Percentiles rank a stretch among this genome's conserved stretches.
Conservation (phyloP, 1,139 yeast genomes). For the Entelexis paramagnoliae region DNA sequence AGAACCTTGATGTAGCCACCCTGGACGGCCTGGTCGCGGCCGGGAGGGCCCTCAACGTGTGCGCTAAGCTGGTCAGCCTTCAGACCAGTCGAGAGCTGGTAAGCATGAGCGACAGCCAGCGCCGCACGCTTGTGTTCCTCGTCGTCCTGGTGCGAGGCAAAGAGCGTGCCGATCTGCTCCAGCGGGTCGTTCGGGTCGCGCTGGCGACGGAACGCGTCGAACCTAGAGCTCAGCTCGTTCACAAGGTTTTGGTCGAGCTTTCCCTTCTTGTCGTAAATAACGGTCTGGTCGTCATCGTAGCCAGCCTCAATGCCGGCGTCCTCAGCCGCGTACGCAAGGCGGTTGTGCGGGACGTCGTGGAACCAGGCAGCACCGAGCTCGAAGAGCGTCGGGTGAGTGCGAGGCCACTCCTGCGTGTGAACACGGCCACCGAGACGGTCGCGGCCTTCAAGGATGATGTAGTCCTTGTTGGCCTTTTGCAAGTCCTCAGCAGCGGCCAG, state of each 20-base stretch:
- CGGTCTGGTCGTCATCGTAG: slow-evolving; percentile 41
- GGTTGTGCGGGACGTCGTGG: slow-evolving; percentile 66
- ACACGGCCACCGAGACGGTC: slow-evolving; percentile 48
- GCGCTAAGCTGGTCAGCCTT: slow-evolving; percentile 31
- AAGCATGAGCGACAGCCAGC: slow-evolving; percentile 12
- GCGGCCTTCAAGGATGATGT: slow-evolving; percentile 44
- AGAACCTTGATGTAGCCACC: slow-evolving; percentile 49
- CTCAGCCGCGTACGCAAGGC: slow-evolving; percentile 33
- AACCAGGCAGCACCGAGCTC: slow-evolving; percentile 89
- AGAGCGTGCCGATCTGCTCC: slow-evolving; percentile 41
- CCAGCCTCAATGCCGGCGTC: slow-evolving; percentile 26
- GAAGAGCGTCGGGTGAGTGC: slow-evolving; percentile 21
- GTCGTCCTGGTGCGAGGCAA: slow-evolving; percentile 23
- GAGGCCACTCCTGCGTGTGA: slow-evolving; percentile 25
- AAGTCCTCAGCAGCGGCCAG: slow-evolving; percentile 63
- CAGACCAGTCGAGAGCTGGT: slow-evolving; percentile 16
- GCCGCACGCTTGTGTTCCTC: slow-evolving; percentile 15
- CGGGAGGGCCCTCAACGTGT: slow-evolving; percentile 36
- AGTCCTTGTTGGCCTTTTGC: slow-evolving; percentile 23
- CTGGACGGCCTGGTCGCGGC: slow-evolving; percentile 78
- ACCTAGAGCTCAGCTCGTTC: slow-evolving; percentile 35
- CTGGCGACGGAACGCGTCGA: slow-evolving; percentile 50
- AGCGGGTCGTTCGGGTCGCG: slow-evolving; percentile 42
- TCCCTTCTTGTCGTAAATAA: slow-evolving; percentile 27
- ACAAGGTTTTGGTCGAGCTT: slow-evolving; percentile 37